Evolutionary conservation across 140 eudicot genomes (phyloP).

Genomic region (Anethum foeniculum): DNA sequence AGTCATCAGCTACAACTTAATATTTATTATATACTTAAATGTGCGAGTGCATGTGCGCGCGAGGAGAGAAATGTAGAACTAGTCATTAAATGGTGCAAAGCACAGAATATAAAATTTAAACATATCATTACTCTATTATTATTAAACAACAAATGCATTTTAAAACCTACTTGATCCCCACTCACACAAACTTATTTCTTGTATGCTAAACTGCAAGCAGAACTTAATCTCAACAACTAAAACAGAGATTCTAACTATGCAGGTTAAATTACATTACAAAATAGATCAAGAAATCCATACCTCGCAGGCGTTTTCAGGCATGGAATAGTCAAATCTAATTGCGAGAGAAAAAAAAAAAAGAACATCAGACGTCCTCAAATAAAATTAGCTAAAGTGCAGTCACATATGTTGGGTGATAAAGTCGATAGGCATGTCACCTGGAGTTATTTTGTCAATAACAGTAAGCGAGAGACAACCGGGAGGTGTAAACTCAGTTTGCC

Average conservation of each 20-base stretch:
- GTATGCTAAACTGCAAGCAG: neutral
- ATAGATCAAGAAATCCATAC: slow-evolving; percentile 25
- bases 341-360: neutral
- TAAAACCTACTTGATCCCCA: neutral
- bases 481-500: slow-evolving; percentile 95
- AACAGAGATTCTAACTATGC: neutral
- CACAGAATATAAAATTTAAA: neutral
- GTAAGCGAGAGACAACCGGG: slow-evolving; percentile 87
- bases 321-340: slow-evolving; percentile 55
- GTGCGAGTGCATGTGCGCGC: neutral
- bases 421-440: slow-evolving; percentile 31
- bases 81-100: neutral
- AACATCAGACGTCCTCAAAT: slow-evolving; percentile 4
- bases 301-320: slow-evolving; percentile 81
- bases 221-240: neutral
- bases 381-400: neutral
- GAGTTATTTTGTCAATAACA: slow-evolving; percentile 46
- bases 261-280: neutral
- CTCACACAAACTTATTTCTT: neutral
- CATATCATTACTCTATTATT: neutral
- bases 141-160: neutral
- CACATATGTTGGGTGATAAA: neutral
- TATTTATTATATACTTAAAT: neutral
- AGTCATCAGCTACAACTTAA: neutral
- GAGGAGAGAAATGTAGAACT: neutral